Evolutionary conservation across 2,329 filamentous ascomycete genomes (phyloP), one percentile per base, ranked within the genome.

Genomic region (Colletotrichum sp.): DNA sequence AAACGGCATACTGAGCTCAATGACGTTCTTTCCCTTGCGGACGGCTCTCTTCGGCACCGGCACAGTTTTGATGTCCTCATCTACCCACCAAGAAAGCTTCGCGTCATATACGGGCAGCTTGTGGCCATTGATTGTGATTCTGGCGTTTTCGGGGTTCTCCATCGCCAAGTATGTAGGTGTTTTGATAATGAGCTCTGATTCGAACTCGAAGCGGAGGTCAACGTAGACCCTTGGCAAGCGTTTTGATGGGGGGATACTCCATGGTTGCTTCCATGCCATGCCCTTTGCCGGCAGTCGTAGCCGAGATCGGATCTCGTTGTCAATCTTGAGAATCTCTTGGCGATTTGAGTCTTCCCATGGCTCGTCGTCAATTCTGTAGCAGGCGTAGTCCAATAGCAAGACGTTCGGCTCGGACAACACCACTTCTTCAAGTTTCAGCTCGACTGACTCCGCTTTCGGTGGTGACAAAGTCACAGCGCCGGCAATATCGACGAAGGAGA

Each of bases 401-500:
- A 82, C 81, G 48, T 83, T 83, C 1, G 78, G 80, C 62, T 83
- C 81, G 0, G 80, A 80, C 8, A 83, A 74, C 1, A 67, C 30
- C 18, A 70, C 77, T 14, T 69, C 71, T 0, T 72, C 63, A 3
- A 79, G 73, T 12, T 64, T 70, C 2, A 78, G 8, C 4, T 67
- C 70, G 1, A 70, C 56, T 6, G 65, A 4, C 9, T 66, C 16
- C 4, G 62, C 12, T 10, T n/a, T 52, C 0, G 26, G 14, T 4
- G 52, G 52, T 7, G 24, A 9, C 2, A 59, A 13, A 4, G 18
- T 38, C 4, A 59, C 21, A 14, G 30, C 48, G 3, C 36, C 73
- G 3, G n/a, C 36, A 1, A 69, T 9, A 8, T 38, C 38, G 3
- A 36, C 67, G 3, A 66, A 63, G 4, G 69, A 72, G 4, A 76